Conservation (phyloP, 257 asterid species). For the Fraxinus pennsylvanica region DNA sequence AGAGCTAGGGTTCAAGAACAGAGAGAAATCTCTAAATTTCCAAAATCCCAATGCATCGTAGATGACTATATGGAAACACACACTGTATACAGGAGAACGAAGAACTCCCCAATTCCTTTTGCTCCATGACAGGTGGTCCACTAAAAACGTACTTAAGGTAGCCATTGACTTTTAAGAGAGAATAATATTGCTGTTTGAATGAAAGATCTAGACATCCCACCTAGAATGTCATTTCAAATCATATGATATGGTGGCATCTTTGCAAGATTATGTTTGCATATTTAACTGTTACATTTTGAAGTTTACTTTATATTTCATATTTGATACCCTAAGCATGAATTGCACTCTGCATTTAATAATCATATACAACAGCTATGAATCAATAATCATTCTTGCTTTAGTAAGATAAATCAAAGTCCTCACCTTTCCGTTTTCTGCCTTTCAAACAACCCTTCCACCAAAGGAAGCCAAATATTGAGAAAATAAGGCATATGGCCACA, state of each 20-base stretch:
- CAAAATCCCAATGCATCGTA: background rate
- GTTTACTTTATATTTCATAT: background rate
- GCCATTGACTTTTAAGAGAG: background rate
- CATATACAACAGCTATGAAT: constrained; percentile 3
- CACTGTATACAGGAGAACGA: background rate
- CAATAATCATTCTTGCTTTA: constrained; percentile 3
- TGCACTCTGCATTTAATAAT: background rate
- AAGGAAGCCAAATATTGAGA: constrained; percentile 44
- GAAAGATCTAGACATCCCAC: background rate
- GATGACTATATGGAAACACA: background rate
- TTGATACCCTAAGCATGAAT: background rate
- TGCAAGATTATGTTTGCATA: background rate
- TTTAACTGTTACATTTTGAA: background rate
- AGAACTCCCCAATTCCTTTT: background rate
- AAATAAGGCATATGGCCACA: constrained; percentile 31
- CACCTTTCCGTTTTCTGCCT: constrained; percentile 56
- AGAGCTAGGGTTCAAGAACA: background rate
- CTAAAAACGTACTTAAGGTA: background rate
- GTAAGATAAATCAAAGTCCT: constrained; percentile 6
- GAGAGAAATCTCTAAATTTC: background rate
- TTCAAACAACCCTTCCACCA: constrained; percentile 65
- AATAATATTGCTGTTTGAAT: background rate
- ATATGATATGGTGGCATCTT: background rate
- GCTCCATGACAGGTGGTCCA: background rate
- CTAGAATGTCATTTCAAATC: background rate